phyloP scores from a whole-genome alignment of 805 yeast species.

The Myxozyma udenii region DNA sequence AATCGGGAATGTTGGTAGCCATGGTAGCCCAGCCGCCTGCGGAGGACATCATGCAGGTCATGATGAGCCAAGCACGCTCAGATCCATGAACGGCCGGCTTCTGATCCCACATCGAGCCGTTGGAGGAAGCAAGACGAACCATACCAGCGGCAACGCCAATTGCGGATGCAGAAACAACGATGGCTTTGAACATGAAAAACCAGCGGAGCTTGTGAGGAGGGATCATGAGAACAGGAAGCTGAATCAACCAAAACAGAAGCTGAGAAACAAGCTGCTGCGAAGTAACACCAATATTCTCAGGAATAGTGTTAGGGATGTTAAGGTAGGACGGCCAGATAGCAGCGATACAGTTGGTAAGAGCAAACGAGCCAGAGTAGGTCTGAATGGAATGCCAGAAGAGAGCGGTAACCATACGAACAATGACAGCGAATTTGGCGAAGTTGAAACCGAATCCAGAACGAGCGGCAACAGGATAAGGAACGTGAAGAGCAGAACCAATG shows the following conservation, averaged over 20 bases:
- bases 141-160: slow-evolving; percentile 30
- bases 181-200: slow-evolving; percentile 26
- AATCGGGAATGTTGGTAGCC: slow-evolving; percentile 33
- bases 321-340: slow-evolving; percentile 31
- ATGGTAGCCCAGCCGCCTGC: slow-evolving; percentile 36
- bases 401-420: slow-evolving; percentile 28
- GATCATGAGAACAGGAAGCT: slow-evolving; percentile 26
- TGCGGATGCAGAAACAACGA: slow-evolving; percentile 19
- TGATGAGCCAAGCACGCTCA: slow-evolving; percentile 28
- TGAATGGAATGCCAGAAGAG: slow-evolving; percentile 30
- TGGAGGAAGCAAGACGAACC: slow-evolving; percentile 17
- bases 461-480: slow-evolving; percentile 79
- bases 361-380: slow-evolving; percentile 27
- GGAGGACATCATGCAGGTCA: slow-evolving; percentile 31
- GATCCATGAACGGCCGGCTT: slow-evolving; percentile 29
- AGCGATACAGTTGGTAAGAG: slow-evolving; percentile 24
- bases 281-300: slow-evolving; percentile 28
- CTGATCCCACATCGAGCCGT: slow-evolving; percentile 25
- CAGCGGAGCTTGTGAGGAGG: slow-evolving; percentile 30
- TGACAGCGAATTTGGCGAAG: slow-evolving; percentile 25
- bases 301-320: slow-evolving; percentile 27
- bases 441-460: slow-evolving; percentile 70
- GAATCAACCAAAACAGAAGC: slow-evolving; percentile 27
- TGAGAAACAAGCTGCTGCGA: slow-evolving; percentile 26
- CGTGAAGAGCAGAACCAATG: slow-evolving; percentile 75